Evolutionary conservation across 257 asterid species (phyloP).

Genomic region (Jasminum sambac): DNA sequence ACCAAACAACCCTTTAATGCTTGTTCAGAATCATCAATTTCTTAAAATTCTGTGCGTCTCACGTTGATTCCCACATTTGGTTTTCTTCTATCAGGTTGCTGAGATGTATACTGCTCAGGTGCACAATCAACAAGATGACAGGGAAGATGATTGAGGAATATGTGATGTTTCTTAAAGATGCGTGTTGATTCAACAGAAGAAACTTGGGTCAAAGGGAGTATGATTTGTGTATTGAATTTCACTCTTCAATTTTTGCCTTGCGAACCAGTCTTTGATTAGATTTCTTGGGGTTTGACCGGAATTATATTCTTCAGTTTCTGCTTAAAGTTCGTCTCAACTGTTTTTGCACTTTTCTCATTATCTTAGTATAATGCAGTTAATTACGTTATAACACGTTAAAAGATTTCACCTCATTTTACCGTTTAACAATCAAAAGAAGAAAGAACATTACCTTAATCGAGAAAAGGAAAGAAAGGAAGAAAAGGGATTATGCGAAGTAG

Average conservation of each 20-base stretch:
- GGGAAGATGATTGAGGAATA: conserved; percentile 54
- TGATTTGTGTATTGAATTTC: neutral
- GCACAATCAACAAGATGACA: conserved; percentile 50
- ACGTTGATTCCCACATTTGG: neutral
- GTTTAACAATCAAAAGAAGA: too few species aligned
- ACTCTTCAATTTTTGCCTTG: neutral
- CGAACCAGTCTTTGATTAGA: neutral
- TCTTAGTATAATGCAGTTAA: neutral
- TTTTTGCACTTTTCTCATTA: neutral
- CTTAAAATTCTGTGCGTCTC: too few species aligned
- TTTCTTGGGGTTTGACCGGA: neutral
- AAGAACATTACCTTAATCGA: too few species aligned
- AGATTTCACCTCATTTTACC: neutral
- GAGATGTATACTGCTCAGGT: conserved; percentile 77
- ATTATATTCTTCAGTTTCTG: conserved; percentile 6
- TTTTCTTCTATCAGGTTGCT: conserved; percentile 49
- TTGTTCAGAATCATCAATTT: neutral
- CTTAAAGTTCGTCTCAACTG: neutral
- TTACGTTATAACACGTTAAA: neutral
- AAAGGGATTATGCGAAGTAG: too few species aligned
- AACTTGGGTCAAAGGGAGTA: neutral
- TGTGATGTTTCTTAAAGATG: neutral
- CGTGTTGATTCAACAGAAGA: neutral
- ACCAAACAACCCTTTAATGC: too few species aligned
- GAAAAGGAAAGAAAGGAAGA: too few species aligned